phyloP scores from a whole-genome alignment of 2,329 filamentous ascomycete species.

The Penicillium sp. region DNA sequence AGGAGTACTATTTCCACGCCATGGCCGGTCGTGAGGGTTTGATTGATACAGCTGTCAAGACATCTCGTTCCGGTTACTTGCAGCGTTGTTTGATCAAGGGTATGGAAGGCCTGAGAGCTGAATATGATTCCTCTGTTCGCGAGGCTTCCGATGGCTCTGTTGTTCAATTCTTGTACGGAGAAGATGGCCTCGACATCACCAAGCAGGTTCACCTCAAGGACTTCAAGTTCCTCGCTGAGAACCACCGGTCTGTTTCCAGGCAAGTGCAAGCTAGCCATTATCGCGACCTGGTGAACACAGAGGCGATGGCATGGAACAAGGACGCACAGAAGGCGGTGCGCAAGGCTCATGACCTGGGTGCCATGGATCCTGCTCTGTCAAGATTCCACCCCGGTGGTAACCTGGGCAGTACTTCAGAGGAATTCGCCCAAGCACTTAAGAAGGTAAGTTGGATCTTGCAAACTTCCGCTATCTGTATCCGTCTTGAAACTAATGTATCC shows the following conservation, averaged over 20 bases:
- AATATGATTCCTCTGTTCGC: conserved; percentile 91
- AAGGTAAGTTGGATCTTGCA: conserved; percentile 44
- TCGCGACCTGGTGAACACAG: conserved; percentile 64
- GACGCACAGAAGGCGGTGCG: conserved; percentile 75
- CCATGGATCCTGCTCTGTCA: conserved; percentile 74
- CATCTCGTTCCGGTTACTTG: conserved; percentile 91
- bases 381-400: conserved; percentile 74
- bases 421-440: conserved; percentile 72
- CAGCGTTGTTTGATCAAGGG: conserved; percentile 98
- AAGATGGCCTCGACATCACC: conserved; percentile 91
- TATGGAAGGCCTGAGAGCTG: conserved; percentile 90
- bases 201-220: conserved; percentile 91
- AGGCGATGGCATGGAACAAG: conserved; percentile 64
- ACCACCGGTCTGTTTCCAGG: conserved; percentile 77
- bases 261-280: conserved; percentile 68
- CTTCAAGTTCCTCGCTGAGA: conserved; percentile 87
- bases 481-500: conserved; percentile 18
- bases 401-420: conserved; percentile 86
- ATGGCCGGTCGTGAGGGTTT: conserved; percentile 98
- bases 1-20: conserved; percentile 99
- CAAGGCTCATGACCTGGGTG: conserved; percentile 68
- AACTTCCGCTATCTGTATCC: not conserved
- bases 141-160: conserved; percentile 85
- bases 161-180: conserved; percentile 93
- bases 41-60: conserved; percentile 99